Base-by-base conservation (phyloP, 139 green algal genomes). In the Coelastrella sp. region DNA sequence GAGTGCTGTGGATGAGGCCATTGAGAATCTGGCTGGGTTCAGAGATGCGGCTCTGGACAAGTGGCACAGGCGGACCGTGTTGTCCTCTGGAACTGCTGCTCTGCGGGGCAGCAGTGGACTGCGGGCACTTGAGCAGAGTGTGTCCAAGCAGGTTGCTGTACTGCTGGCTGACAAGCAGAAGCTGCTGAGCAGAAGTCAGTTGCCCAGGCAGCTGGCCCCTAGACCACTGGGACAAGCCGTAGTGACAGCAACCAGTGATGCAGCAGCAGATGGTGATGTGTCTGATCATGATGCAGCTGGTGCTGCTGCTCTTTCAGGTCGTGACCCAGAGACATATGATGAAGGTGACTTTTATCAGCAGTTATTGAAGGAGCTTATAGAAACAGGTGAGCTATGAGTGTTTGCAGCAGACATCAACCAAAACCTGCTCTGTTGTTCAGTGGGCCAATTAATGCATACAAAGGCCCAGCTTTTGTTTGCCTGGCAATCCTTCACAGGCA, bases 321-420 rank as follows among this genome's bases (percentile, higher is more conserved):
- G 89, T 0, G 93, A 96, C 35, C 41, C 64, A 1, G 94, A 99
- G 84, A 97, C 94, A 7, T 99, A 92, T 60, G 95, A 99, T 51
- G 96, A 99, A 77, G 83, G 74, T 0, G 94, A 98, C 72, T 98
- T 99, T 73, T 99, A 99, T 66, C 88, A 96, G 71, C 91, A 96
- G 79, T 90, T 99, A 76, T 89, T 99, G 7, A 95, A 95, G 64
- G 96, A 99, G 89, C 96, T 98, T 62, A 66, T 99, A 11, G 93
- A 97, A 34, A 88, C 76, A 43, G 83, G 80, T 64, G 77, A 75
- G 38, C 53, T 32, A 15, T n/a, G n/a, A n/a, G n/a, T n/a, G n/a
- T n/a, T n/a, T n/a, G n/a, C n/a, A n/a, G n/a, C n/a, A n/a, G n/a
- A n/a, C n/a, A n/a, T n/a, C n/a, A n/a, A n/a, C n/a, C n/a, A n/a